These are phyloP conservation scores for Yamadazyma conglobata DNA, from an alignment of 1,139 yeast genomes.

Conservation along the genomic window DNA sequence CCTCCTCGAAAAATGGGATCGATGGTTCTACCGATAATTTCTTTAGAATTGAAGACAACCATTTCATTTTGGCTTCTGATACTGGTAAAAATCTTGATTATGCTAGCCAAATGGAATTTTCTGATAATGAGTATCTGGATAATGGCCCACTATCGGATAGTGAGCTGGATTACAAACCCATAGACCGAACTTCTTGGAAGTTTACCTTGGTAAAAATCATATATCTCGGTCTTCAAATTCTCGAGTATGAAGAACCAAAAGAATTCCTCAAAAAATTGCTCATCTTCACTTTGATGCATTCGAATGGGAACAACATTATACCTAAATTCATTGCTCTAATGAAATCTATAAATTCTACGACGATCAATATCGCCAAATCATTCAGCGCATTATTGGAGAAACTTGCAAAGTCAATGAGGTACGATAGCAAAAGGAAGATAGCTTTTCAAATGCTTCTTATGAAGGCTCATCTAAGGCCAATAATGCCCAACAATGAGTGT, in stretches of 20 bases:
- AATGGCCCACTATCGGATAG: conserved; percentile 18
- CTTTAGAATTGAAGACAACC: conserved; percentile 6
- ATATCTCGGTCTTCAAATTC: background rate
- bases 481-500: background rate
- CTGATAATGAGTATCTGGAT: conserved; percentile 30
- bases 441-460: background rate
- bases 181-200: background rate
- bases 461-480: conserved; percentile 7
- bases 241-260: conserved; percentile 22
- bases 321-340: conserved; percentile 13
- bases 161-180: conserved; percentile 15
- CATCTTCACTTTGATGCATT: conserved; percentile 20
- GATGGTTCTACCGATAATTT: conserved; percentile 9
- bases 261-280: conserved; percentile 26
- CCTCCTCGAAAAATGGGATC: no score
- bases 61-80: conserved; percentile 4
- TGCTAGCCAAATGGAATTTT: conserved; percentile 26
- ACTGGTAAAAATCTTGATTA: background rate
- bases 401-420: conserved; percentile 12
- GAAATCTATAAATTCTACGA: conserved; percentile 14
- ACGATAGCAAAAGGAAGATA: background rate
- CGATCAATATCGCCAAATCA: conserved; percentile 10
- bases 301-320: conserved; percentile 15
- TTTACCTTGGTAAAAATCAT: conserved; percentile 1
- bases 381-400: conserved; percentile 15